phyloP scores from a whole-genome alignment of 2,329 filamentous ascomycete species.

The Blastomyces parvus region DNA sequence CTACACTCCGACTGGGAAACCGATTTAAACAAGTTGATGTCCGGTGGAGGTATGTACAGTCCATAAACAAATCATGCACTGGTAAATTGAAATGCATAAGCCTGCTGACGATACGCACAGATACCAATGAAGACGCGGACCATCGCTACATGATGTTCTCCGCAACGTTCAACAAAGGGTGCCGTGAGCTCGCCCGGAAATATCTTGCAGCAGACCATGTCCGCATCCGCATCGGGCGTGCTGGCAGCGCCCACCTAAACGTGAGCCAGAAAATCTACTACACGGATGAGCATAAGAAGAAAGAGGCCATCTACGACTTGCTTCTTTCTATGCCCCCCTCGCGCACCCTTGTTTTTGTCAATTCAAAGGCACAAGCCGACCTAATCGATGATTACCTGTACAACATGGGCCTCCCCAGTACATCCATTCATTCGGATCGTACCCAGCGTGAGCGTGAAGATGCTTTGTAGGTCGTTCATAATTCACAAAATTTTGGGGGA shows the following conservation, averaged over 20 bases:
- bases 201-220: slow-evolving; percentile 66
- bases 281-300: slow-evolving; percentile 58
- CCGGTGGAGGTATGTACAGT: slow-evolving; percentile 70
- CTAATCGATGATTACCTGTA: slow-evolving; percentile 79
- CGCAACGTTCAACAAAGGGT: slow-evolving; percentile 77
- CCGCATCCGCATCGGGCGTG: slow-evolving; percentile 75
- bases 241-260: slow-evolving; percentile 72
- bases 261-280: slow-evolving; percentile 65
- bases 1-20: slow-evolving; percentile 68
- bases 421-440: slow-evolving; percentile 78
- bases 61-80: slow-evolving; percentile 28
- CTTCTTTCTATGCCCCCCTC: slow-evolving; percentile 60
- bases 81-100: background rate
- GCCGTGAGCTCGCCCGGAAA: slow-evolving; percentile 65
- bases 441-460: slow-evolving; percentile 89
- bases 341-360: slow-evolving; percentile 84
- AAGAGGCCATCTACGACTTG: slow-evolving; percentile 60
- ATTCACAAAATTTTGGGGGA: background rate
- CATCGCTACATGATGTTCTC: slow-evolving; percentile 76
- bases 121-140: slow-evolving; percentile 67
- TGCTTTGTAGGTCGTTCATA: slow-evolving; percentile 53
- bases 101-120: slow-evolving; percentile 21
- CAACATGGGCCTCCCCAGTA: slow-evolving; percentile 68
- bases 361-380: slow-evolving; percentile 68
- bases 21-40: slow-evolving; percentile 65